These are phyloP conservation scores for Penicillium argentinense DNA, from an alignment of 495 filamentous ascomycete genomes.

Conservation along the genomic window DNA sequence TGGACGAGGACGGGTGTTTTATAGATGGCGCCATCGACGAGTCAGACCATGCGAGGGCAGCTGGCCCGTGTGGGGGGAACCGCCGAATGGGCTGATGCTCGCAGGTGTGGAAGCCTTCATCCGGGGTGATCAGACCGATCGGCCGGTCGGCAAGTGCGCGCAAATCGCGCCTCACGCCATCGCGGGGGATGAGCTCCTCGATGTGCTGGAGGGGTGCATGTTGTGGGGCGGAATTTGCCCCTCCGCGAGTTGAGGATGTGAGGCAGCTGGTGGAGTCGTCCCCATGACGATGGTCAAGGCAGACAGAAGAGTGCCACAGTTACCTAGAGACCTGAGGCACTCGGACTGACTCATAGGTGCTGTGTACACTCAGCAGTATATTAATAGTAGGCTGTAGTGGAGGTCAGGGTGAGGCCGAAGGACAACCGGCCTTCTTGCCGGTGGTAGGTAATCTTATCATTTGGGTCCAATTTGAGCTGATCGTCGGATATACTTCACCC, in stretches of 20 bases:
- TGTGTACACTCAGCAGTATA: too few relatives aligned
- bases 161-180: constrained; percentile 22
- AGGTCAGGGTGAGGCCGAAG: too few relatives aligned
- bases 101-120: constrained; percentile 5
- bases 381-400: too few relatives aligned
- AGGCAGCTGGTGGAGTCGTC: too few relatives aligned
- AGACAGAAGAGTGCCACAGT: too few relatives aligned
- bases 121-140: constrained; percentile 11
- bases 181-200: too few relatives aligned
- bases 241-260: too few relatives aligned
- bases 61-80: constrained; percentile 20
- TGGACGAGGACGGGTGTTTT: too few relatives aligned
- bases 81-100: constrained; percentile 17
- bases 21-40: constrained; percentile 3
- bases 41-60: constrained; percentile 24
- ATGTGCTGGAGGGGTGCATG: too few relatives aligned
- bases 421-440: too few relatives aligned
- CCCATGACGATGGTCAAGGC: background rate
- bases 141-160: constrained; percentile 10
- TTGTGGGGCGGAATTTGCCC: constrained; percentile 3
- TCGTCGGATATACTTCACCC: background rate
- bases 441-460: constrained; percentile 7
- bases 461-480: background rate
- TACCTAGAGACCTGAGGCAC: too few relatives aligned
- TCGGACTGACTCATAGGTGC: too few relatives aligned